A percentile compares a stretch with the other conserved stretches of the same genome.
These are phyloP conservation scores for Zygnema circumcarinatum DNA, from an alignment of 139 green algal genomes.

Conservation along the genomic window DNA sequence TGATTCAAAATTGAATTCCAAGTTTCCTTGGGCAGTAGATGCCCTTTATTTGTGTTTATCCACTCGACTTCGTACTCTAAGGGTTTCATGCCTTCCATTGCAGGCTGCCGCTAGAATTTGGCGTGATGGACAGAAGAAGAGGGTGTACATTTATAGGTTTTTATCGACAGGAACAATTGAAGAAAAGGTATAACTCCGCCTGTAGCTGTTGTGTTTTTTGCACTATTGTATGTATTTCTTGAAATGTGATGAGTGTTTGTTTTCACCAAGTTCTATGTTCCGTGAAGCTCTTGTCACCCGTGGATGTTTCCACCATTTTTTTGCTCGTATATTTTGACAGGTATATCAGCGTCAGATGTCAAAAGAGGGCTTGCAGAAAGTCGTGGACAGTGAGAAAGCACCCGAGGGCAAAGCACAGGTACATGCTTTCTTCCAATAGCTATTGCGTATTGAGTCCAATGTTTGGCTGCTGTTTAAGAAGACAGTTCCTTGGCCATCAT, in stretches of 20 bases:
- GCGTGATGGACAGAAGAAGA: slow-evolving; percentile 96
- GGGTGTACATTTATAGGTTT: slow-evolving; percentile 97
- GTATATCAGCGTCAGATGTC: slow-evolving; percentile 95
- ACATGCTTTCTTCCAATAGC: not conserved
- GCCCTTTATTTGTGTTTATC: too few species aligned
- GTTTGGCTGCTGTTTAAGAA: too few species aligned
- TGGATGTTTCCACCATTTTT: too few species aligned
- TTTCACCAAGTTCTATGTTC: not conserved
- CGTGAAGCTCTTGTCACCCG: not conserved
- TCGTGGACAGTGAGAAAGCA: slow-evolving; percentile 65
- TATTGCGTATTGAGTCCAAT: too few species aligned
- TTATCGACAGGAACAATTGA: slow-evolving; percentile 94
- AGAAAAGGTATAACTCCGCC: slow-evolving; percentile 79
- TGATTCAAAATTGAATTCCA: too few species aligned
- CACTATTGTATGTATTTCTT: not conserved
- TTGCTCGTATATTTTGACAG: too few species aligned
- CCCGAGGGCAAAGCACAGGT: slow-evolving; percentile 51
- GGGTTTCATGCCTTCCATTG: too few species aligned
- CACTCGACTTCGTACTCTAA: too few species aligned
- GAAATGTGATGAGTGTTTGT: too few species aligned
- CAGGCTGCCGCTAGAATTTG: slow-evolving; percentile 85
- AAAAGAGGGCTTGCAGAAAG: slow-evolving; percentile 73
- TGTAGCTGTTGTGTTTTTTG: not conserved
- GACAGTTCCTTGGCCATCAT: too few species aligned
- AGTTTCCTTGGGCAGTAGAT: too few species aligned